A percentile compares a stretch with the other conserved stretches of the same genome.
Conservation (phyloP, 78 protist species). For the Protostelium mycophagum region DNA sequence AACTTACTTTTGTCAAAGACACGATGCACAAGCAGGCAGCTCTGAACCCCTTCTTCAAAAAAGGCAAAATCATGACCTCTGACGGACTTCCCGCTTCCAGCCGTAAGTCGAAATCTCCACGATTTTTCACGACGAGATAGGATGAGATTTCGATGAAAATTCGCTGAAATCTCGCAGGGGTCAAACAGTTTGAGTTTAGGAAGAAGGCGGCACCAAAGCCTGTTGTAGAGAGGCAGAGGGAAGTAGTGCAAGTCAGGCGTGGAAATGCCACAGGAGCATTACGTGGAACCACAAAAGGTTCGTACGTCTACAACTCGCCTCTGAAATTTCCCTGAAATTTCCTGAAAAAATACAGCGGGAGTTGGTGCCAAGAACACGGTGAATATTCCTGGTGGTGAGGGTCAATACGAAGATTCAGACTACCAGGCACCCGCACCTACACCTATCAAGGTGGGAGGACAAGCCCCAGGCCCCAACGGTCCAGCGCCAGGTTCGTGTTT, state of each 20-base stretch:
- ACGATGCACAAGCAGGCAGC: conserved; percentile 33
- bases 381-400: neutral
- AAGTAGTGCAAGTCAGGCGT: neutral
- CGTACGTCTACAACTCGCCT: neutral
- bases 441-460: neutral
- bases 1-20: conserved; percentile 36
- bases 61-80: conserved; percentile 23
- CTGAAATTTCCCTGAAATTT: neutral
- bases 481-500: neutral
- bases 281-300: neutral
- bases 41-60: conserved; percentile 18
- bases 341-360: too few species aligned
- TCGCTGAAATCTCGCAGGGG: neutral
- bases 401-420: neutral
- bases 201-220: neutral
- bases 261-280: neutral
- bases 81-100: conserved; percentile 31
- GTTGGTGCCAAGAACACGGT: neutral
- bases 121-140: too few species aligned
- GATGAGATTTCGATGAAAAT: neutral
- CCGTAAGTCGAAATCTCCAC: neutral
- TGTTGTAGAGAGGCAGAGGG: neutral
- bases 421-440: neutral
- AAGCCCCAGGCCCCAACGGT: neutral
- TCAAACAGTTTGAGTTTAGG: neutral